phyloP scores from a whole-genome alignment of 2,329 filamentous ascomycete species.

The Xylaria sp. region DNA sequence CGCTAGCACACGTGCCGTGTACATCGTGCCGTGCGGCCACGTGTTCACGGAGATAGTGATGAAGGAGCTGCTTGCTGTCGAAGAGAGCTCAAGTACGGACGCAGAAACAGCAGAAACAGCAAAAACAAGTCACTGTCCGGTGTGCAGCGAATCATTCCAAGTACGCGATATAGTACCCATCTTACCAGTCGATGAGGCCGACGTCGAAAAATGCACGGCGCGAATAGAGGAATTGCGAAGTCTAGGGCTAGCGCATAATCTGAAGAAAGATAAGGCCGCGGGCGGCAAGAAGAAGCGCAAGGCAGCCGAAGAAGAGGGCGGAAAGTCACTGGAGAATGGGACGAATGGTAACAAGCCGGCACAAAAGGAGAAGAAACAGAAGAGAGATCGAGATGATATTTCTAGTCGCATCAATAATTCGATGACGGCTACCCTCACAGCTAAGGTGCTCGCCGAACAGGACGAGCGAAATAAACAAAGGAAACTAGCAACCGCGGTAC shows the following conservation, averaged over 20 bases:
- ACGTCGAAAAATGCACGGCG: constrained; percentile 73
- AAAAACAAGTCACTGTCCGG: constrained; percentile 67
- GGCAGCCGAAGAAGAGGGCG: constrained; percentile 51
- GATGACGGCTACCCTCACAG: constrained; percentile 84
- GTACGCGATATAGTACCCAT: constrained; percentile 84
- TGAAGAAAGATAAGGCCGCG: constrained; percentile 80
- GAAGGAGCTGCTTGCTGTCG: constrained; percentile 70
- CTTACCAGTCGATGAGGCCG: constrained; percentile 75
- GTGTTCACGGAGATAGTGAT: constrained; percentile 90
- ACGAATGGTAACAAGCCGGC: constrained; percentile 31
- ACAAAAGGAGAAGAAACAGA: constrained; percentile 64
- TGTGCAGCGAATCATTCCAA: constrained; percentile 81
- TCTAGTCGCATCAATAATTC: constrained; percentile 83
- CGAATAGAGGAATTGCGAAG: constrained; percentile 76
- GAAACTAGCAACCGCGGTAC: constrained; percentile 65
- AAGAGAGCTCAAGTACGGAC: constrained; percentile 22
- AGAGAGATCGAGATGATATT: constrained; percentile 50
- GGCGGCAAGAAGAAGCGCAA: constrained; percentile 76
- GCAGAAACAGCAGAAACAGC: neutral
- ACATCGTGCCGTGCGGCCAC: constrained; percentile 94
- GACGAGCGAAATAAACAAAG: constrained; percentile 82
- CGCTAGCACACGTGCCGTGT: constrained; percentile 81
- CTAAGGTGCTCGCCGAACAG: constrained; percentile 87
- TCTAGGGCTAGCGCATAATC: constrained; percentile 81
- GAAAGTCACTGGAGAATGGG: constrained; percentile 47